Base-by-base conservation (phyloP, 228 moss, liverwort and hornwort species). In the Sphagnum fallax region DNA sequence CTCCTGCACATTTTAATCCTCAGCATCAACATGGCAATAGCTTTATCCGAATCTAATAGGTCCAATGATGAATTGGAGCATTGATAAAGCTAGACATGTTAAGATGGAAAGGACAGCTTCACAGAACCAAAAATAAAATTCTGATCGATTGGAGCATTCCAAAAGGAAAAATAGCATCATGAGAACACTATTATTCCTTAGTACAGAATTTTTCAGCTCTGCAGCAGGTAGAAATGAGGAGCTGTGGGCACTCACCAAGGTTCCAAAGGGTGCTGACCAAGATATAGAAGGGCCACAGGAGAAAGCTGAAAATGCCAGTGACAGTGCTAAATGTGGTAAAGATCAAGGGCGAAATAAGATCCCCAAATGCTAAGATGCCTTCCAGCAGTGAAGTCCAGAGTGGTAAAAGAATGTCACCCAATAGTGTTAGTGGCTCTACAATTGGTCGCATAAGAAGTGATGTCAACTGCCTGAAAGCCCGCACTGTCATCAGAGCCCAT, bases 221-320 rank as follows among this genome's bases (percentile, higher is more conserved):
- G 32, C 32, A 32, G 32, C 32, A 32, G 32, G 32, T 32, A 32
- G 32, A 32, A 32, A 32, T 32, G 32, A 32, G 32, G 32, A 32
- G 32, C 32, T 32, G 32, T 32, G 32, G 32, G 32, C 32, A 32
- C 84, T 78, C 6, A 94, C 94, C 91, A 57, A 94, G 74, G 73
- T 80, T 88, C 75, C 88, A 84, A 62, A 91, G 32, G 49, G 80
- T 73, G 66, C 74, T 86, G 51, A 89, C 65, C 47, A 88, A 72
- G 53, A 81, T 73, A 65, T 84, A 74, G 64, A 91, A 70, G 62
- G 94, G 94, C 89, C 89, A 91, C 53, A 89, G 73, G 15, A 89
- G 76, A 51, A 86, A 73, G 57, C 65, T 72, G 51, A 89, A 14
- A 64, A 84, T 66, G 76, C 79, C 80, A 71, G 79, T 79, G 6